Evolutionary conservation across 805 yeast genomes (phyloP), one percentile per base, ranked within the genome.

Genomic region (Hanseniaspora lindneri): DNA sequence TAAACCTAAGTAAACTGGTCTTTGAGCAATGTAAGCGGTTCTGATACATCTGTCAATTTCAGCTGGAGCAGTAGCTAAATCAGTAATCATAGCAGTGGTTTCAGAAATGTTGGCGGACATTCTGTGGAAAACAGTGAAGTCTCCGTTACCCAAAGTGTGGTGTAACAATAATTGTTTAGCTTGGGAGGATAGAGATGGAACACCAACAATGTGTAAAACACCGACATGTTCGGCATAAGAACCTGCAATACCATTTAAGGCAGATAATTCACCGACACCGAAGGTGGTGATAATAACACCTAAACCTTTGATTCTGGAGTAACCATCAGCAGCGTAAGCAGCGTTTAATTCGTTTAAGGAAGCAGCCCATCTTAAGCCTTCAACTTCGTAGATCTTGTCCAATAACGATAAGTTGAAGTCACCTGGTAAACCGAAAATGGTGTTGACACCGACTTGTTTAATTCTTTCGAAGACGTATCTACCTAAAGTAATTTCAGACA

Each of bases 181-280:
- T 62, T 80, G 85, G 34, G 94, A 75, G 28, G 80, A 69, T 58
- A 77, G 70, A 49, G 89, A 78, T 54, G 95, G 94, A 51, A 82
- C 83, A 63, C 95, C 95, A 39, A 84, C 94, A 57, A 84, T 75
- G 67, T 84, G 94, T 55, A 84, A 67, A 56, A 83, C 65, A 58
- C 92, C 92, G 54, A 85, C 88, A 66, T 84, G 94, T 66, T 85
- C 94, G 54, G 94, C 88, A 67, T 77, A 84, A 46, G 92, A 72
- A 58, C 95, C 95, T 39, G 88, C 94, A 61, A 85, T 74, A 58
- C 92, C 94, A 65, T 83, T 83, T 58, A 83, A 70, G 11, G 94
- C 89, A 25, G 83, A 74, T 60, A 83, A 72, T 66, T 83, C 95
- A 64, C 95, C 95, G 50, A 84, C 95, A 67, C 95, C 95, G 63